Evolutionary conservation across 352 stramenopile genomes (phyloP).

Genomic region (Elongisporangium anandrum): DNA sequence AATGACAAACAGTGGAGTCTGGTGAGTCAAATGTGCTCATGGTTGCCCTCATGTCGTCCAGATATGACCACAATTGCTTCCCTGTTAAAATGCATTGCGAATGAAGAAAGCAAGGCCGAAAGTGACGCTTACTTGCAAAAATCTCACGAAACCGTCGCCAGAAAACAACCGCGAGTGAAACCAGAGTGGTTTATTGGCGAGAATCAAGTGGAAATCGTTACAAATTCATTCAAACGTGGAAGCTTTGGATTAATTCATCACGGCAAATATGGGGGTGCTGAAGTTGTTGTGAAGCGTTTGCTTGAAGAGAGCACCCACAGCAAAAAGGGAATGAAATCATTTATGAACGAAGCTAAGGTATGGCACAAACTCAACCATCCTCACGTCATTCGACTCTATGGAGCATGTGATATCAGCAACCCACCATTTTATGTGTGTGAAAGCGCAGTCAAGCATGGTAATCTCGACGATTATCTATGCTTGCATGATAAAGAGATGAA

Average conservation of each 20-base stretch:
- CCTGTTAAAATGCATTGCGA: background rate
- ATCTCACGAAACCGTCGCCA: no score
- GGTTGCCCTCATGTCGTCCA: background rate
- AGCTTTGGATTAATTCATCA: slow-evolving; percentile 10
- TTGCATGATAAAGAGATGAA: background rate
- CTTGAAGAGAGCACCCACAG: background rate
- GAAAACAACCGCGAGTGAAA: background rate
- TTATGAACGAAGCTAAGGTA: slow-evolving; percentile 16
- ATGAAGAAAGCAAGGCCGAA: background rate
- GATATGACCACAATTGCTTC: background rate
- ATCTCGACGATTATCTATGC: slow-evolving; percentile 6
- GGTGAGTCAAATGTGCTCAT: background rate
- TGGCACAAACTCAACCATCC: slow-evolving; percentile 27
- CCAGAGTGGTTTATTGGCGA: background rate
- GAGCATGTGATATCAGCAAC: slow-evolving; percentile 15
- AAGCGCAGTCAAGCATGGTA: slow-evolving; percentile 9
- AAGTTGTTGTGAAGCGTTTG: slow-evolving; percentile 25
- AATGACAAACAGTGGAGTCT: background rate
- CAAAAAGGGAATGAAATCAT: slow-evolving; percentile 6
- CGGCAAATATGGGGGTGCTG: slow-evolving; percentile 8
- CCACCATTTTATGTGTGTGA: slow-evolving; percentile 28
- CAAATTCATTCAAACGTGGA: slow-evolving; percentile 12
- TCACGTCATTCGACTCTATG: slow-evolving; percentile 27
- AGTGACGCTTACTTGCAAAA: background rate
- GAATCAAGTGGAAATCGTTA: background rate